Evolutionary conservation across 805 yeast species (phyloP), one percentile per base, ranked within the genome.

Genomic region (Candida awuae): DNA sequence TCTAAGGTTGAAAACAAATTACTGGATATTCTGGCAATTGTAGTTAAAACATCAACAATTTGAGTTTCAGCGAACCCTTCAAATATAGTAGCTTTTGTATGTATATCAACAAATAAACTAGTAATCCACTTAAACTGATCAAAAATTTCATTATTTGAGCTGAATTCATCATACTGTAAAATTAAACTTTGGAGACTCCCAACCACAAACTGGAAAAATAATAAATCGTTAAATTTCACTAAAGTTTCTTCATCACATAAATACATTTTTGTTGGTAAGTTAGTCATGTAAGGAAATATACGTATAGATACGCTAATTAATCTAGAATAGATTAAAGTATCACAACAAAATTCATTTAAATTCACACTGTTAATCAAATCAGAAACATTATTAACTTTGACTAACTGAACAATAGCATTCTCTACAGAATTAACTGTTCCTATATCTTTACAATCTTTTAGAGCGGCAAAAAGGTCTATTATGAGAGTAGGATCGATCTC

Each of bases 401-500:
- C 28, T 12, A 25, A 14, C n/a, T 25, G 28, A 7, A 25, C 28
- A 12, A 25, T 25, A 6, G 28, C 28, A 12, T 25, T 25, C 28
- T 25, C 28, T 12, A 25, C 4, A 5, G 28, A 25, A 25, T 10
- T 25, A 14, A 25, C 28, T 25, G 13, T 14, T 7, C 28, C 28
- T 12, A 25, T 14, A 25, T 25, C 28, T 12, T 25, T 25, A 25
- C 10, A 13, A 5, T 12, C 6, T 9, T 25, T 25, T 7, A 25
- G 28, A 10, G 14, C n/a, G 4, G 14, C 28, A 25, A 25, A 25
- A 12, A 25, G 13, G n/a, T 25, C n/a, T 5, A 12, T 13, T 12
- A 25, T 25, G 4, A 25, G 12, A 6, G 6, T 5, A 12, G 28
- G 10, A 25, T 58, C 34, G 4, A 63, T 38, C 4, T 56, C 51